Base-by-base conservation (phyloP, 495 filamentous ascomycete genomes). In the Recurvomyces mirabilis region DNA sequence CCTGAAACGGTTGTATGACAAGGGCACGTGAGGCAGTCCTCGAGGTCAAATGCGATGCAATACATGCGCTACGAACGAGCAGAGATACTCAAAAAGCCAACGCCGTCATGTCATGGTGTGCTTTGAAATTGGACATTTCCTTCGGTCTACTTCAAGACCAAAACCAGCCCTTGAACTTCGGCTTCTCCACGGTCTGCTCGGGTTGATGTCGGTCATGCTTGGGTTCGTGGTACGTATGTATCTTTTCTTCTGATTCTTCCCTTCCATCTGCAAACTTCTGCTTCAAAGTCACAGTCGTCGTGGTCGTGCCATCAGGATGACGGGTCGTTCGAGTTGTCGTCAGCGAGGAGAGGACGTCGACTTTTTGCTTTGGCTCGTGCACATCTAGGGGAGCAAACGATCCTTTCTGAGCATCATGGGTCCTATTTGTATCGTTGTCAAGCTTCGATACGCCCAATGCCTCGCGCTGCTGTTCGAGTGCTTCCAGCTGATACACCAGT, bases 241-340 rank as follows among this genome's bases (percentile, higher is more conserved):
- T 52, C 18, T 54, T 63, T 49, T 73, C 70, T 5, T 73, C 69
- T 20, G 52, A 72, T 51, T 78, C 74, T 51, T 80, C 78, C 17
- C 70, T 62, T 4, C 79, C 79, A 65, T 84, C 78, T 0, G 72
- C 65, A 53, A 74, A 84, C 5, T 70, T 63, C 56, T 74, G 77
- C 35, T 74, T 79, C 11, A 75, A 59, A 10, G 74, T 60, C n/a
- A 71, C 70, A 47, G 67, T 75, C 4, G 73, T 82, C 35, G 72
- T 66, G 4, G 78, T 60, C 4, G 73, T 77, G 6, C 79, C 79
- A 61, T 82, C 78, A 3, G 74, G 59, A 19, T 72, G 54, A 12
- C 62, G 68, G 5, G 61, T 63, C 1, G 69, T 68, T 41, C 77
- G 68, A 9, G 75, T 81, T 1, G 65, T 75, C 0, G 69, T 77